These are phyloP conservation scores for Jacaranda copaia DNA, from an alignment of 257 asterid genomes.

Conservation along the genomic window DNA sequence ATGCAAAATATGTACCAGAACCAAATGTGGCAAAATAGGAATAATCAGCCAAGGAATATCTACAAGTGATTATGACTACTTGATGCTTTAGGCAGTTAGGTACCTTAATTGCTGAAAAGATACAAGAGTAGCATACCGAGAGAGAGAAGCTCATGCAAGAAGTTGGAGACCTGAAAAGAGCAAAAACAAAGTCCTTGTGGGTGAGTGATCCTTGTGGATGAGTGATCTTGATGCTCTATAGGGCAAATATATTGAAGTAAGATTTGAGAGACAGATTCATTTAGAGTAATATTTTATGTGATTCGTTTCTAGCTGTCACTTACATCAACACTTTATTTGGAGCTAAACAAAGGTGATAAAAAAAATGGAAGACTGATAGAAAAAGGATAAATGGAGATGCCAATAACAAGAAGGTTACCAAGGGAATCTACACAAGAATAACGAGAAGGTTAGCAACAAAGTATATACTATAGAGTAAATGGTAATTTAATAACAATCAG, in stretches of 20 bases:
- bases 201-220: conserved; percentile 77
- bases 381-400: conserved; percentile 43
- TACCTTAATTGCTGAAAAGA: conserved; percentile 78
- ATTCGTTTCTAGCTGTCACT: no score
- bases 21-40: no score
- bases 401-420: conserved; percentile 40
- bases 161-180: conserved; percentile 69
- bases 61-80: conserved; percentile 88
- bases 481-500: background rate
- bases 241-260: conserved; percentile 61
- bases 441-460: conserved; percentile 52
- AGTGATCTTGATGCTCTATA: conserved; percentile 86
- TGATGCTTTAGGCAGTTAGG: conserved; percentile 82
- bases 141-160: conserved; percentile 66
- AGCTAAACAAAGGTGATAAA: conserved; percentile 3
- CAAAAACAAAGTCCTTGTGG: conserved; percentile 79
- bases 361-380: conserved; percentile 51
- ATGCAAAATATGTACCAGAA: no score
- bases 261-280: conserved; percentile 28
- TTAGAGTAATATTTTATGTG: background rate
- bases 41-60: conserved; percentile 51
- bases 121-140: conserved; percentile 72
- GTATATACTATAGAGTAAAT: conserved; percentile 58
- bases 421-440: conserved; percentile 61
- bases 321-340: no score